A percentile compares a stretch with the other conserved stretches of the same genome.
Conservation (phyloP, 176 grass and related monocot genomes). For the Saccharum officinarum region DNA sequence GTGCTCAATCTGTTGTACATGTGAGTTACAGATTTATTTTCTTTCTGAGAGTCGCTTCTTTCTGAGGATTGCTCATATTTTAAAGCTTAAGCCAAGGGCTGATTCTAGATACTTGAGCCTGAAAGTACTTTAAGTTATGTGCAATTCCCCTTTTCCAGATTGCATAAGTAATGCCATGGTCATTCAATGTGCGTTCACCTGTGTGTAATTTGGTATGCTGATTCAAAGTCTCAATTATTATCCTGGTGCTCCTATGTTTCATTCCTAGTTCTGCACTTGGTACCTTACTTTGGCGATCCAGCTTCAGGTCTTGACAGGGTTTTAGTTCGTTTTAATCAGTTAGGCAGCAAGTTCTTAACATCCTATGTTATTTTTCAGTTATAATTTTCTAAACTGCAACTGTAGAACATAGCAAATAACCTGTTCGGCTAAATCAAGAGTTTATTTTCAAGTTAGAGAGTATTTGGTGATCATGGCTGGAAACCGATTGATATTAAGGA, state of each 20-base stretch:
- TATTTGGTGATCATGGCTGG: constrained; percentile 8
- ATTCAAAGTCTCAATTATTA: background rate
- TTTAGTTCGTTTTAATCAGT: constrained; percentile 10
- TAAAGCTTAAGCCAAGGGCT: background rate
- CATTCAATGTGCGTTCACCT: constrained; percentile 13
- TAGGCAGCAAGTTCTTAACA: constrained; percentile 6
- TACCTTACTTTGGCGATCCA: constrained; percentile 13
- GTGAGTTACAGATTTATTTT: constrained; percentile 34
- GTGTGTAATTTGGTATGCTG: constrained; percentile 22
- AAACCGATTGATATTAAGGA: background rate
- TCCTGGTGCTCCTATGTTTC: background rate
- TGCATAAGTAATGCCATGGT: background rate
- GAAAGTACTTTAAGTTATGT: background rate
- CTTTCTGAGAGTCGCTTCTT: background rate
- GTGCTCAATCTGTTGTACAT: constrained; percentile 40
- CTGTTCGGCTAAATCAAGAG: background rate
- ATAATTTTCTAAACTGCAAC: background rate
- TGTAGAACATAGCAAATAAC: background rate
- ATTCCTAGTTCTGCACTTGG: constrained; percentile 8
- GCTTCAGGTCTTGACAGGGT: constrained; percentile 1
- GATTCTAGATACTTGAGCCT: background rate
- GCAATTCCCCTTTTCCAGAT: background rate
- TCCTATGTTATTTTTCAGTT: background rate
- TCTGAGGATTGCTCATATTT: background rate
- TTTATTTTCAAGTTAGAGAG: background rate